A percentile compares a stretch with the other conserved stretches of the same genome.
Conservation (phyloP, 768 basidiomycete genomes). For the Tremella fuciformis region DNA sequence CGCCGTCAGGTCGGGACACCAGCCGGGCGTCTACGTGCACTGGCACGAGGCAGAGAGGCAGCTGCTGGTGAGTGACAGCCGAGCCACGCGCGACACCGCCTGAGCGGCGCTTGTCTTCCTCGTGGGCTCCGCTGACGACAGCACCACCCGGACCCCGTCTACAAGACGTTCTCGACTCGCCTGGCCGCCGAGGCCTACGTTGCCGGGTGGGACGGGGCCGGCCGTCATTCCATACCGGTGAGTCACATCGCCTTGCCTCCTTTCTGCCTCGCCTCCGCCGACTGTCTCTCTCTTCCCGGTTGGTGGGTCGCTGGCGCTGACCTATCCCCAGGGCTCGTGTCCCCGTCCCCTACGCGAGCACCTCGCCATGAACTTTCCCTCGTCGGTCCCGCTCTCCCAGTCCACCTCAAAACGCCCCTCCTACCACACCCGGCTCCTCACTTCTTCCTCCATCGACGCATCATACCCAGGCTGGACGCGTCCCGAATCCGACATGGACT, state of each 20-base stretch:
- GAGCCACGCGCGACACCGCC: not conserved
- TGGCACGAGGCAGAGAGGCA: slow-evolving; percentile 41
- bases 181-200: slow-evolving; percentile 48
- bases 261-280: not conserved
- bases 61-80: slow-evolving; percentile 36
- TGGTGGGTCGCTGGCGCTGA: not conserved
- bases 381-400: slow-evolving; percentile 28
- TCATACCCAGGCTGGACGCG: not conserved
- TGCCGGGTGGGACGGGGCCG: slow-evolving; percentile 39
- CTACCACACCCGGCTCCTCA: slow-evolving; percentile 30
- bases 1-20: slow-evolving; percentile 36
- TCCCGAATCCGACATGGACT: not conserved
- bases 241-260: slow-evolving; percentile 9
- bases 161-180: slow-evolving; percentile 46
- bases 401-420: slow-evolving; percentile 27
- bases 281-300: not conserved
- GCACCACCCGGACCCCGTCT: slow-evolving; percentile 32
- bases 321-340: slow-evolving; percentile 20
- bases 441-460: slow-evolving; percentile 4
- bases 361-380: slow-evolving; percentile 44
- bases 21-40: slow-evolving; percentile 38
- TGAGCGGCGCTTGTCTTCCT: not conserved
- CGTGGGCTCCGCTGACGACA: slow-evolving; percentile 4
- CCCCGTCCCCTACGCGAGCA: slow-evolving; percentile 45
- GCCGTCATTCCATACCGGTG: slow-evolving; percentile 42